phyloP scores from a whole-genome alignment of 1,139 yeast species.

The Meyerozyma sp. region DNA sequence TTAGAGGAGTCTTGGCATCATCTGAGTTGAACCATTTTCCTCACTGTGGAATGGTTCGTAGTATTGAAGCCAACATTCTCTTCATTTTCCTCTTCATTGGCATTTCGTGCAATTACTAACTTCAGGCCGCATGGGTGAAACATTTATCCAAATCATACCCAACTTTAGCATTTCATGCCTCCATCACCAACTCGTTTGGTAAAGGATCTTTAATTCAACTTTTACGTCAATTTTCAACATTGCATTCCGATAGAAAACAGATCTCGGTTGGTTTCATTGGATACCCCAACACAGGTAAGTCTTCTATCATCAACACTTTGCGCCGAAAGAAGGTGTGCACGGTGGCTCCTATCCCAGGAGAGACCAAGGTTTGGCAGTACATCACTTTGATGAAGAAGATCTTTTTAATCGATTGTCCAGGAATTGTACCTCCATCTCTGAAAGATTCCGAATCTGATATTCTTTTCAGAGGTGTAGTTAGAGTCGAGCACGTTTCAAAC shows the following conservation, averaged over 20 bases:
- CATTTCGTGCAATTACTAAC: constrained; percentile 19
- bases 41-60: constrained; percentile 48
- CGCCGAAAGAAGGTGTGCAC: constrained; percentile 93
- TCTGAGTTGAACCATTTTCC: constrained; percentile 59
- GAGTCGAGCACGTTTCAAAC: constrained; percentile 92
- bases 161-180: constrained; percentile 95
- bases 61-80: constrained; percentile 64
- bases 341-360: constrained; percentile 99
- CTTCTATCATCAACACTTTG: constrained; percentile 89
- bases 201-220: constrained; percentile 93
- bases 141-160: constrained; percentile 89
- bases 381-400: constrained; percentile 94
- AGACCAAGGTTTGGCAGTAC: constrained; percentile 98
- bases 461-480: constrained; percentile 91
- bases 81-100: not conserved
- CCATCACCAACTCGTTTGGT: constrained; percentile 95
- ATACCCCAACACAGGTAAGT: constrained; percentile 95
- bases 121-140: constrained; percentile 98
- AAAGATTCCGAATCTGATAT: constrained; percentile 93
- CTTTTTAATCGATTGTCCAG: constrained; percentile 95
- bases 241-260: constrained; percentile 91
- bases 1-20: constrained; percentile 41
- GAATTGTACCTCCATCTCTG: constrained; percentile 93
- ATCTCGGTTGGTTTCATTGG: constrained; percentile 97
- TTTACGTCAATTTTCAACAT: constrained; percentile 83